Evolutionary conservation across 108 stramenopile genomes (phyloP).

Genomic region (Mayamaea pseudoterrestris): DNA sequence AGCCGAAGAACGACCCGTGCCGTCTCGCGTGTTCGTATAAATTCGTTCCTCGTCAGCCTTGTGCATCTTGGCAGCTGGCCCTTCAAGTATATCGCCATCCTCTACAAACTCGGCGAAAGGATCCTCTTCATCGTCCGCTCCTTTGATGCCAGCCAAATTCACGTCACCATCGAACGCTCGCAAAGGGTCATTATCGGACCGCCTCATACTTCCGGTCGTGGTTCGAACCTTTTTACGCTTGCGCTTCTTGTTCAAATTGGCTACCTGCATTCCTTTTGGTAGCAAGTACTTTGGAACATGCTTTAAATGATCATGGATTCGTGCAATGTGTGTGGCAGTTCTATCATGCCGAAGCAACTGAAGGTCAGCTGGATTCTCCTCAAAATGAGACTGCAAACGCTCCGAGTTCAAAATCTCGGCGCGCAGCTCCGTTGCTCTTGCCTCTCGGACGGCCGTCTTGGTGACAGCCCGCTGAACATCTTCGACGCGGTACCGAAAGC

Average conservation of each 20-base stretch:
- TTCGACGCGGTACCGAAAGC: conserved; percentile 96
- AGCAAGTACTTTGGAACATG: conserved; percentile 93
- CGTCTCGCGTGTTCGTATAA: conserved; percentile 52
- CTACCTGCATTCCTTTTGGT: conserved; percentile 85
- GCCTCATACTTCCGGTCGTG: conserved; percentile 19
- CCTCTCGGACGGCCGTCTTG: conserved; percentile 68
- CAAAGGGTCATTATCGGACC: conserved; percentile 82
- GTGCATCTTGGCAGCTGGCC: conserved; percentile 19
- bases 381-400: conserved; percentile 86
- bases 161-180: conserved; percentile 74
- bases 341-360: conserved; percentile 80
- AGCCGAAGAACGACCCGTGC: conserved; percentile 72
- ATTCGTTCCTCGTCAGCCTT: conserved; percentile 46
- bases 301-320: conserved; percentile 76
- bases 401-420: conserved; percentile 93
- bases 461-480: conserved; percentile 90
- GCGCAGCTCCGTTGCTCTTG: conserved; percentile 86
- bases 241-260: conserved; percentile 62
- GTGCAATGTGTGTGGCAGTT: conserved; percentile 58
- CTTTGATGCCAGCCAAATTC: conserved; percentile 42
- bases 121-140: conserved; percentile 17
- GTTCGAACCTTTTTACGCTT: conserved; percentile 42
- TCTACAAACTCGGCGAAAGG: conserved; percentile 35
- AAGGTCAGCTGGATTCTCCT: conserved; percentile 86
- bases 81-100: conserved; percentile 30